phyloP scores from a whole-genome alignment of 176 grass and related monocot genomes.

The Zizania latifolia region DNA sequence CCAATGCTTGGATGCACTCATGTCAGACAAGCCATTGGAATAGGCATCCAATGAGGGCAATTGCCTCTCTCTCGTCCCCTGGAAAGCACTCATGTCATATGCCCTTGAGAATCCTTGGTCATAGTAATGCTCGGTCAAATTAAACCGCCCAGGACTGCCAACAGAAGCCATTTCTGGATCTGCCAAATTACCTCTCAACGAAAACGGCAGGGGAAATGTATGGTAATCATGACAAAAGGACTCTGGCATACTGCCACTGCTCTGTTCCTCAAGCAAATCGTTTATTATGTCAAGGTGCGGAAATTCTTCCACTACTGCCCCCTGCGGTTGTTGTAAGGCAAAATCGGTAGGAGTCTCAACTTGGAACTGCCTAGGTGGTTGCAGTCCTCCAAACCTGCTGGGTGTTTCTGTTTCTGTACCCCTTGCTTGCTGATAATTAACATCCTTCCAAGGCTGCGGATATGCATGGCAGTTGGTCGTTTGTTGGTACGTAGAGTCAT shows the following conservation, averaged over 20 bases:
- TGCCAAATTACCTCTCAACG: conserved; percentile 29
- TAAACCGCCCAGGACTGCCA: conserved; percentile 32
- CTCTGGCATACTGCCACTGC: conserved; percentile 31
- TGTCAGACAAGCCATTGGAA: conserved; percentile 37
- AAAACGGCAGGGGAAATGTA: conserved; percentile 39
- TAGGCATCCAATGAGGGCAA: conserved; percentile 29
- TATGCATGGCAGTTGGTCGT: conserved; percentile 20
- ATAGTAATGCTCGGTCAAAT: conserved; percentile 38
- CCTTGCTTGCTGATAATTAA: conserved; percentile 33
- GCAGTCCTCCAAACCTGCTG: conserved; percentile 21
- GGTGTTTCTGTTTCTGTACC: conserved; percentile 37
- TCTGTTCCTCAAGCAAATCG: conserved; percentile 74
- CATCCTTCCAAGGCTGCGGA: conserved; percentile 32
- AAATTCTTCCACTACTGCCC: conserved; percentile 49
- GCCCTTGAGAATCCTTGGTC: conserved; percentile 44
- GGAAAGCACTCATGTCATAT: conserved; percentile 46
- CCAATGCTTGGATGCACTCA: conserved; percentile 44
- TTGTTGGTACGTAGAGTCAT: conserved; percentile 27
- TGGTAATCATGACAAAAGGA: conserved; percentile 37
- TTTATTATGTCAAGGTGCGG: conserved; percentile 92
- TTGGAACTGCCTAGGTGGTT: conserved; percentile 29
- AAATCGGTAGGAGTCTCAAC: conserved; percentile 16
- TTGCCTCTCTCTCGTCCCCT: conserved; percentile 30
- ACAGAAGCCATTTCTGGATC: conserved; percentile 30
- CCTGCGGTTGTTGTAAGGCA: conserved; percentile 39